Percentiles rank a stretch among this genome's conserved stretches.
These are phyloP conservation scores for Tulasnella calospora DNA, from an alignment of 768 basidiomycete species.

Conservation along the genomic window DNA sequence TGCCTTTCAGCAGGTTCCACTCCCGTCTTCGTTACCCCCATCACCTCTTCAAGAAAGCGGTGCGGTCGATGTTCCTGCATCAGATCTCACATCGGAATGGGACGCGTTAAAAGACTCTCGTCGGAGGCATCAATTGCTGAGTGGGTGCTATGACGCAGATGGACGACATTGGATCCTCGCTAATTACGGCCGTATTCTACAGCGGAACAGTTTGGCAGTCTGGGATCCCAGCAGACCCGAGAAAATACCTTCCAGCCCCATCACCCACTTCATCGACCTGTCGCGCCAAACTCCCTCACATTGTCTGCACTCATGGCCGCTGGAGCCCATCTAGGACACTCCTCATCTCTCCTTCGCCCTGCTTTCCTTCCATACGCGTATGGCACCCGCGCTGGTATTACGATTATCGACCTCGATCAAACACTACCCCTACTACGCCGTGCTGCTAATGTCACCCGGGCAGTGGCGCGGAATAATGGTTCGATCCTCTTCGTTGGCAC, in stretches of 20 bases:
- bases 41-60: not conserved
- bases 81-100: not conserved
- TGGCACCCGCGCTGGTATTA: conserved; percentile 81
- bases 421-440: conserved; percentile 88
- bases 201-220: conserved; percentile 60
- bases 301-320: conserved; percentile 86
- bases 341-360: conserved; percentile 75
- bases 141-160: not conserved
- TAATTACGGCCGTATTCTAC: not conserved
- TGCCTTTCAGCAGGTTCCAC: not conserved
- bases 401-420: conserved; percentile 91
- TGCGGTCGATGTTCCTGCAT: not conserved
- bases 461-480: conserved; percentile 74
- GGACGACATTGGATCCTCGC: not conserved
- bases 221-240: conserved; percentile 73
- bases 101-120: not conserved
- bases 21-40: not conserved
- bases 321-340: conserved; percentile 92
- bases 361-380: conserved; percentile 91
- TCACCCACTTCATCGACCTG: conserved; percentile 60
- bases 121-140: not conserved
- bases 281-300: conserved; percentile 58
- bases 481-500: conserved; percentile 88
- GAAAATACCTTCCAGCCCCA: conserved; percentile 69
- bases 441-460: conserved; percentile 80